Base-by-base conservation (phyloP, 163 green algal genomes). In the Botryococcus braunii region DNA sequence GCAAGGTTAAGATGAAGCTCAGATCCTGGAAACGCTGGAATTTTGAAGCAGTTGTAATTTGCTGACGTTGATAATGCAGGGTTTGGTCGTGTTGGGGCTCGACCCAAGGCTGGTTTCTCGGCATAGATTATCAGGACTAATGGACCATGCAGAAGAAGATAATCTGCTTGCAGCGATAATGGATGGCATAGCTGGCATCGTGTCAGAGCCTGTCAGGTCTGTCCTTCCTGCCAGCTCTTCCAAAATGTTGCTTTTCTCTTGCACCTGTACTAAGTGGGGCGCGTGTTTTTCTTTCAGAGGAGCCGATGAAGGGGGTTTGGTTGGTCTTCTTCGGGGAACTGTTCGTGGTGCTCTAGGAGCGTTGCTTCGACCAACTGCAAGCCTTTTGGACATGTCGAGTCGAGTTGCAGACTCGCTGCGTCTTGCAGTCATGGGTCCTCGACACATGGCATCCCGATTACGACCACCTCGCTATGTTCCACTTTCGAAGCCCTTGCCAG, bases 401-500 rank as follows among this genome's bases (percentile, higher is more conserved):
- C 34, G 29, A 25, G 49, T 70, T 9, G 75, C 73, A 4, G 69
- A 77, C 59, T 67, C 46, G 65, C 59, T 83, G 4, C 62, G 77
- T 39, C 50, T 41, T 27, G 69, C 68, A 3, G 71, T 82, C 38
- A 69, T 69, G n/a, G 78, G 74, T 23, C 25, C 50, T 3, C 41
- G 59, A 47, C 32, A 52, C 29, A n/a, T 47, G 49, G 49, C 52
- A 61, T 67, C 62, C 23, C 75, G 69, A 49, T 47, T 74, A 13
- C 71, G 74, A 8, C 80, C 79, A n/a, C 82, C 74, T n/a, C 79
- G 79, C 62, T 72, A 72, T 39, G 71, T 88, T 25, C 56, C 68
- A 21, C 39, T 66, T 8, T 58, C 41, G 1, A 43, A 62, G 4
- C 77, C 79, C n/a, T 79, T 89, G 57, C 36, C 69, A 9, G 68